These are phyloP conservation scores for Fusarium compactum DNA, from an alignment of 2,329 filamentous ascomycete genomes.

Conservation along the genomic window DNA sequence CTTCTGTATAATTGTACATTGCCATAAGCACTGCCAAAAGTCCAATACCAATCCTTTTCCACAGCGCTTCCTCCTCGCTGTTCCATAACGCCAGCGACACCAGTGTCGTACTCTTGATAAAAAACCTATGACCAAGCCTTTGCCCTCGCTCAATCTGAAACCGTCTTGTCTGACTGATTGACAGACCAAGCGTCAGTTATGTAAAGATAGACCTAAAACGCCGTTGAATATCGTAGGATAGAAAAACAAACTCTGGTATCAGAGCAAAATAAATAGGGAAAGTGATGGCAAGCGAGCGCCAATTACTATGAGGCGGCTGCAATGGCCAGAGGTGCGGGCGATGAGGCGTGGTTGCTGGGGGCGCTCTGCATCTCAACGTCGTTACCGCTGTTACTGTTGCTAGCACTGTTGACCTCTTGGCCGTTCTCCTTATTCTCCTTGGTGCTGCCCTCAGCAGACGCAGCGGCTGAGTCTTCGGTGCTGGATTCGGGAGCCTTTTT, in stretches of 20 bases:
- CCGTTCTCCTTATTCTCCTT: constrained; percentile 75
- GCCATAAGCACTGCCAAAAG: constrained; percentile 18
- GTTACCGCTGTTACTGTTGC: constrained; percentile 57
- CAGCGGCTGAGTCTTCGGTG: constrained; percentile 60
- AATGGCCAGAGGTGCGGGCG: constrained; percentile 63
- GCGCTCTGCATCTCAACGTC: constrained; percentile 67
- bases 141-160: constrained; percentile 29
- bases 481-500: constrained; percentile 63
- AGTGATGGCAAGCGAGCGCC: not conserved
- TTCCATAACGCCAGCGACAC: constrained; percentile 49
- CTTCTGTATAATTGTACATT: constrained; percentile 34
- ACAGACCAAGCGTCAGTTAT: constrained; percentile 26
- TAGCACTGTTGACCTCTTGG: constrained; percentile 62
- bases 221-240: constrained; percentile 24
- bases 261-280: constrained; percentile 12
- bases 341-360: constrained; percentile 64
- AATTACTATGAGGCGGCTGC: constrained; percentile 56
- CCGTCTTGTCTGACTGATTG: constrained; percentile 11
- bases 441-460: constrained; percentile 66
- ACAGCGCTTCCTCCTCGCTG: constrained; percentile 35
- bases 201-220: constrained; percentile 37
- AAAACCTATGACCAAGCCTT: constrained; percentile 7
- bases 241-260: constrained; percentile 27
- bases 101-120: constrained; percentile 41
- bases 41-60: constrained; percentile 32